phyloP scores from a whole-genome alignment of 108 stramenopile genomes.

The Cyclotella choctawhatcheeana region DNA sequence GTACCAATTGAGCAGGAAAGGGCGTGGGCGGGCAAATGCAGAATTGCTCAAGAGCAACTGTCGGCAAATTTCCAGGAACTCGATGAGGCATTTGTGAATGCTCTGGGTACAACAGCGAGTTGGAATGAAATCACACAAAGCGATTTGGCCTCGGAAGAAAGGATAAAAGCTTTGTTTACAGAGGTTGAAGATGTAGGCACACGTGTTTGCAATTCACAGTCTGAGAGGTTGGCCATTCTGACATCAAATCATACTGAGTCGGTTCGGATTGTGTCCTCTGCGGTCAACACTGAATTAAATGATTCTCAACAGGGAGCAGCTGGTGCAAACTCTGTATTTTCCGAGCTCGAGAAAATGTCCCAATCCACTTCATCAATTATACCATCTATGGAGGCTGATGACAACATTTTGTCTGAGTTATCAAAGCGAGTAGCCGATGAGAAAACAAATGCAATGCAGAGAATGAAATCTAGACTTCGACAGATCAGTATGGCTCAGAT shows the following conservation, averaged over 20 bases:
- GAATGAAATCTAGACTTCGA: slow-evolving; percentile 79
- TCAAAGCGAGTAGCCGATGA: slow-evolving; percentile 74
- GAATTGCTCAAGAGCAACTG: slow-evolving; percentile 71
- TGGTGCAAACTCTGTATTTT: slow-evolving; percentile 71
- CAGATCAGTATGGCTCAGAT: slow-evolving; percentile 83
- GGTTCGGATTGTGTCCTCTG: slow-evolving; percentile 67
- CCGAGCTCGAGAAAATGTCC: slow-evolving; percentile 69
- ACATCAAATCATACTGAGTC: slow-evolving; percentile 73
- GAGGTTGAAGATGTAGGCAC: slow-evolving; percentile 65
- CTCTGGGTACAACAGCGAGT: slow-evolving; percentile 60
- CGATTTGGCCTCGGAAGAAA: slow-evolving; percentile 70
- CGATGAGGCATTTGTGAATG: slow-evolving; percentile 58
- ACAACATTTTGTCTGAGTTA: slow-evolving; percentile 57
- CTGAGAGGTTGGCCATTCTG: slow-evolving; percentile 60
- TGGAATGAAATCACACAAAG: slow-evolving; percentile 66
- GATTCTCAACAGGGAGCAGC: not conserved
- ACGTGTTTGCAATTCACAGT: slow-evolving; percentile 63
- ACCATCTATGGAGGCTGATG: slow-evolving; percentile 73
- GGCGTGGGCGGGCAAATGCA: slow-evolving; percentile 78
- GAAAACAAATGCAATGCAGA: slow-evolving; percentile 77
- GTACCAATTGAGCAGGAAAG: slow-evolving; percentile 87
- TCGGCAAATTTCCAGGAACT: slow-evolving; percentile 62
- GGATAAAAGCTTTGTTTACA: slow-evolving; percentile 56
- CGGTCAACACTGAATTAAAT: slow-evolving; percentile 44
- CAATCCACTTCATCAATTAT: slow-evolving; percentile 67